phyloP scores from a whole-genome alignment of 2,329 filamentous ascomycete species.

The Verticillium nubilum region DNA sequence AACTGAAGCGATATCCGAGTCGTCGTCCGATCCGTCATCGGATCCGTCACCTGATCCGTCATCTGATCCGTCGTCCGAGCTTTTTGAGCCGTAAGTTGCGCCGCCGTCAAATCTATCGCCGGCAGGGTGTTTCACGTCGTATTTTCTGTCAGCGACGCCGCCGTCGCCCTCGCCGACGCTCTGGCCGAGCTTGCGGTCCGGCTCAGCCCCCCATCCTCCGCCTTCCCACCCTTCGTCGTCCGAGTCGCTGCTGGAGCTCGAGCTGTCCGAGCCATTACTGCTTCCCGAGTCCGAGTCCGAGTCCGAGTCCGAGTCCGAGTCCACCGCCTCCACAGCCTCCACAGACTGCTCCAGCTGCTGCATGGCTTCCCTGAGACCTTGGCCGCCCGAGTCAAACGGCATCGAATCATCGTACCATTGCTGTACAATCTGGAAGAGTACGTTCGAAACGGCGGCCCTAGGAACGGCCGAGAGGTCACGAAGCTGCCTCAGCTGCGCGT shows the following conservation, averaged over 20 bases:
- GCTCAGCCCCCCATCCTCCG: not conserved
- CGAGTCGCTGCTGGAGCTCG: not conserved
- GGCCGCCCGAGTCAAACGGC: not conserved
- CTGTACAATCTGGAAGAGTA: constrained; percentile 13
- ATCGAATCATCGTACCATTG: constrained; percentile 16
- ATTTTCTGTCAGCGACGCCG: not conserved
- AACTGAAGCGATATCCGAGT: not conserved
- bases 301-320: not conserved
- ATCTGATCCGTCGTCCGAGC: not conserved
- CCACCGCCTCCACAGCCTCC: too few relatives aligned
- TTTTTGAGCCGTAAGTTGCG: not conserved
- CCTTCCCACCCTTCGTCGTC: not conserved
- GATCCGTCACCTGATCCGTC: not conserved
- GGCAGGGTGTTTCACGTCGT: not conserved
- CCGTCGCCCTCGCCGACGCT: not conserved
- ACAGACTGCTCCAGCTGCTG: not conserved
- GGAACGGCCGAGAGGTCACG: constrained; percentile 7
- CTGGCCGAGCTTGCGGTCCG: too few relatives aligned
- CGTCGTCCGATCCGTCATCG: not conserved
- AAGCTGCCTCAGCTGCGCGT: constrained; percentile 19
- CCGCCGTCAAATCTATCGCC: not conserved
- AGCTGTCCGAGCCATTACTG: not conserved
- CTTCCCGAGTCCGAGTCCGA: not conserved
- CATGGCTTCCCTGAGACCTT: not conserved
- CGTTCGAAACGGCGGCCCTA: constrained; percentile 9